Percentiles rank a stretch among this genome's conserved stretches.
Evolutionary conservation across 805 yeast genomes (phyloP).

Genomic region (Ogataea salicorniae): DNA sequence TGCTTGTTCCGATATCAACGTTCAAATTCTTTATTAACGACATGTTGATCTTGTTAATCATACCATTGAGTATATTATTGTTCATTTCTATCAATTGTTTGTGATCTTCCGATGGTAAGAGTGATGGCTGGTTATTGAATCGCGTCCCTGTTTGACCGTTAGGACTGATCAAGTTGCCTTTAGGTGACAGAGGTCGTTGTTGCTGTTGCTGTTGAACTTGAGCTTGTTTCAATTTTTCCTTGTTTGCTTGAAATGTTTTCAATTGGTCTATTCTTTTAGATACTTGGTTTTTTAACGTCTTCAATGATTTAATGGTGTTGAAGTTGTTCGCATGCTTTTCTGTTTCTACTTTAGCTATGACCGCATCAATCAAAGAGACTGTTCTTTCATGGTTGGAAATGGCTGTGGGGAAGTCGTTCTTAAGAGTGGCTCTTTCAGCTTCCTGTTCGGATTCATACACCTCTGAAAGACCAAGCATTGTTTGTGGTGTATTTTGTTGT

Average conservation of each 20-base stretch:
- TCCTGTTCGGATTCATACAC: conserved; percentile 46
- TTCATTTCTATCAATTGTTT: too few species aligned
- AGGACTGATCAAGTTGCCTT: too few species aligned
- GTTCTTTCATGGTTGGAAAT: conserved; percentile 35
- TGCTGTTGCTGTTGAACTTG: conserved; percentile 3
- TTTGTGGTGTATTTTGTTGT: not conserved
- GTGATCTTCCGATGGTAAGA: too few species aligned
- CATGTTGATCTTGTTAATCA: conserved; percentile 13
- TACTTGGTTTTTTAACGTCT: conserved; percentile 21
- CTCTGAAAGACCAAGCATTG: conserved; percentile 21
- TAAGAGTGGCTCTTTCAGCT: conserved; percentile 45
- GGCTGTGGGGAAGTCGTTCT: conserved; percentile 39
- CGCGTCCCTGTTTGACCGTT: too few species aligned
- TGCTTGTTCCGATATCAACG: conserved; percentile 18
- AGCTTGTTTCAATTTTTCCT: conserved; percentile 7
- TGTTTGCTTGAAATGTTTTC: conserved; percentile 9
- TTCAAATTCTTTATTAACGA: conserved; percentile 24
- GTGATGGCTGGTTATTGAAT: too few species aligned
- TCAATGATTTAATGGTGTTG: conserved; percentile 18
- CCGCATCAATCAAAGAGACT: conserved; percentile 26
- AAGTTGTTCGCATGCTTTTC: conserved; percentile 15
- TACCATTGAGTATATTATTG: too few species aligned
- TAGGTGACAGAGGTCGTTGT: not conserved
- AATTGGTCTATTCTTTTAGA: conserved; percentile 20
- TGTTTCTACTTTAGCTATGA: conserved; percentile 10